These are phyloP conservation scores for Fusarium verrucosum DNA, from an alignment of 2,329 filamentous ascomycete species.

Conservation along the genomic window DNA sequence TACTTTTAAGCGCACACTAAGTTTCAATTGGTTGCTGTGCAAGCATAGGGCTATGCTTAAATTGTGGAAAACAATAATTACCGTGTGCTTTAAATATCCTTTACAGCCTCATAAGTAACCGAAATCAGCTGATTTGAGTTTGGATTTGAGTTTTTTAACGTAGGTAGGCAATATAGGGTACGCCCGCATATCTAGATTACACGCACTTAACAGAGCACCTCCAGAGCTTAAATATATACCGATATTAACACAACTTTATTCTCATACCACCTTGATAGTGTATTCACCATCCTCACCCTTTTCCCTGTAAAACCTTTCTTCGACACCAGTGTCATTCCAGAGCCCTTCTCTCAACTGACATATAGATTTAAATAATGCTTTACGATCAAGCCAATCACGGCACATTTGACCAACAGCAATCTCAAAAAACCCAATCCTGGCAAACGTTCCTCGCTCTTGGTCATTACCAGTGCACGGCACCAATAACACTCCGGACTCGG, in stretches of 20 bases:
- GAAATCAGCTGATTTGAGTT: too few species aligned
- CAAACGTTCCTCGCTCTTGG: neutral
- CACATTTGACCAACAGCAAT: neutral
- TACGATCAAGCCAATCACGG: neutral
- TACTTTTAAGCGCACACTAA: too few species aligned
- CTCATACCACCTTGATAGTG: neutral
- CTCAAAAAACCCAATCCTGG: neutral
- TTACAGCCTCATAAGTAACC: too few species aligned
- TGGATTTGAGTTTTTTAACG: fast-evolving
- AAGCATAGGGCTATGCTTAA: too few species aligned
- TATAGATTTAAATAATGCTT: neutral
- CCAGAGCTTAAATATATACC: neutral
- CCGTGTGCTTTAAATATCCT: too few species aligned
- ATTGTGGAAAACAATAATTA: too few species aligned
- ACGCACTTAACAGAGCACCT: fast-evolving
- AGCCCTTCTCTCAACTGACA: neutral
- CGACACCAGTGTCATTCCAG: neutral
- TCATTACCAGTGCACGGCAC: neutral
- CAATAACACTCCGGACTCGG: neutral
- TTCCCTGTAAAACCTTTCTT: neutral
- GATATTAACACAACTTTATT: too few species aligned
- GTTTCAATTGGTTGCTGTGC: too few species aligned
- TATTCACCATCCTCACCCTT: neutral
- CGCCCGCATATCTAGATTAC: fast-evolving
- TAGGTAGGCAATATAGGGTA: fast-evolving